Evolutionary conservation across 2,329 filamentous ascomycete species (phyloP).

Genomic region (Bipolaris sorokiniana): DNA sequence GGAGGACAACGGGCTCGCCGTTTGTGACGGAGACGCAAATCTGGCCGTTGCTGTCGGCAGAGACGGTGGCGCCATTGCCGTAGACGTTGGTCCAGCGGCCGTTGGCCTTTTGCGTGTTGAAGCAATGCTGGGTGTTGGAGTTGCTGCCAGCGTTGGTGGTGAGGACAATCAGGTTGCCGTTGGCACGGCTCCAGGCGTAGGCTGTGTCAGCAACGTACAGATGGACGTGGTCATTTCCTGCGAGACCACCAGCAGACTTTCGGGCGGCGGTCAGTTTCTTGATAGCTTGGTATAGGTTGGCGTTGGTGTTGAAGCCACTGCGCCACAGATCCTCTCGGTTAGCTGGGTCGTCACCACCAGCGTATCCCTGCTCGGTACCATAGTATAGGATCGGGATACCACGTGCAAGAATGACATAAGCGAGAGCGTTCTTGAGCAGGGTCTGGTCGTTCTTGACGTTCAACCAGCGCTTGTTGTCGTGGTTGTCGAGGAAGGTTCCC

Average conservation of each 20-base stretch:
- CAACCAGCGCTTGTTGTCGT: slow-evolving; percentile 49
- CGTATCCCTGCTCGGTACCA: slow-evolving; percentile 49
- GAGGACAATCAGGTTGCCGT: slow-evolving; percentile 54
- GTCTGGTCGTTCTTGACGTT: slow-evolving; percentile 45
- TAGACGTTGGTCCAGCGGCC: slow-evolving; percentile 53
- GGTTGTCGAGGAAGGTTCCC: slow-evolving; percentile 50
- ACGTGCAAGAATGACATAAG: slow-evolving; percentile 46
- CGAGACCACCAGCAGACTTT: slow-evolving; percentile 51
- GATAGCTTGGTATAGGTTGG: slow-evolving; percentile 40
- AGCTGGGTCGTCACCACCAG: slow-evolving; percentile 46
- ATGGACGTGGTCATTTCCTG: slow-evolving; percentile 54
- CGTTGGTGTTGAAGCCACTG: slow-evolving; percentile 42
- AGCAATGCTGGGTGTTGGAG: slow-evolving; percentile 51
- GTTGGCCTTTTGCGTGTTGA: slow-evolving; percentile 50
- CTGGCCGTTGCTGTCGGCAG: slow-evolving; percentile 50
- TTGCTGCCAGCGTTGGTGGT: slow-evolving; percentile 54
- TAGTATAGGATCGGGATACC: slow-evolving; percentile 52
- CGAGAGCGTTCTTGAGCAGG: slow-evolving; percentile 49
- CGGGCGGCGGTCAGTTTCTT: slow-evolving; percentile 35
- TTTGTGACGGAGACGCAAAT: slow-evolving; percentile 53
- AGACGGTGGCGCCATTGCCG: slow-evolving; percentile 45
- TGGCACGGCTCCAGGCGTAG: slow-evolving; percentile 56
- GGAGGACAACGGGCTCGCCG: slow-evolving; percentile 54
- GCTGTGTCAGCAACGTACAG: slow-evolving; percentile 52
- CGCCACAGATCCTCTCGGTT: slow-evolving; percentile 53